A percentile compares a stretch with the other conserved stretches of the same genome.
phyloP scores from a whole-genome alignment of 2,329 filamentous ascomycete species.

The Mycosphaerella sp. region DNA sequence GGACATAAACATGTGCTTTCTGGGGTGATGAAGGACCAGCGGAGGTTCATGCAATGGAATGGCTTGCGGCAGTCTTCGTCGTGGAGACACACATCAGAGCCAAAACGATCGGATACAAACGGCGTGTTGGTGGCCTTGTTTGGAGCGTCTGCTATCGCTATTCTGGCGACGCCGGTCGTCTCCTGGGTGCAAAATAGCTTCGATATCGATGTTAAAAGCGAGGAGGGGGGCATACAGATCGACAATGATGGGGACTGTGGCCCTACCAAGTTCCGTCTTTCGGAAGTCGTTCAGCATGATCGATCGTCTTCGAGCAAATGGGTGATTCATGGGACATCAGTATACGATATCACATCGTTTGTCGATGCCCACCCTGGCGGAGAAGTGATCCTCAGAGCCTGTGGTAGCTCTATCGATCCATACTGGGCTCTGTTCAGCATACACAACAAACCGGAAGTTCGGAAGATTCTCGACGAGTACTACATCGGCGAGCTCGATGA shows the following conservation, averaged over 20 bases:
- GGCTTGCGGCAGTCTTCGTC: conserved; percentile 13
- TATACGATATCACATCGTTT: conserved; percentile 68
- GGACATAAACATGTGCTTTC: background rate
- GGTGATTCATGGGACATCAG: conserved; percentile 58
- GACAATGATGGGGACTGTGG: background rate
- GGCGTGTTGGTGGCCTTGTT: conserved; percentile 17
- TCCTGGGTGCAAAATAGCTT: conserved; percentile 13
- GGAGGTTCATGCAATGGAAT: conserved; percentile 15
- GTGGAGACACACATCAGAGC: conserved; percentile 11
- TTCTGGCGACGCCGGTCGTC: conserved; percentile 18
- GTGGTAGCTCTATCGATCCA: conserved; percentile 57
- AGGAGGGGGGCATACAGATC: background rate
- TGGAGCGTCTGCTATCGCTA: conserved; percentile 20
- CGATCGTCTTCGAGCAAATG: conserved; percentile 49
- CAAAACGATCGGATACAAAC: conserved; percentile 17
- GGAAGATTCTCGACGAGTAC: conserved; percentile 58
- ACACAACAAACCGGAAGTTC: conserved; percentile 58
- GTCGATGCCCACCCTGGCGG: conserved; percentile 59
- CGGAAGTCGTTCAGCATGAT: conserved; percentile 33
- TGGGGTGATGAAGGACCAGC: conserved; percentile 9
- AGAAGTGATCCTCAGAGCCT: conserved; percentile 60
- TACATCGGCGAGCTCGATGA: conserved; percentile 56
- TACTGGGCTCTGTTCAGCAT: conserved; percentile 68
- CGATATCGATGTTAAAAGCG: background rate
- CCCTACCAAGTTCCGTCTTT: conserved; percentile 18